phyloP scores from a whole-genome alignment of 148 eudicot species.

The Rhododendron molle region DNA sequence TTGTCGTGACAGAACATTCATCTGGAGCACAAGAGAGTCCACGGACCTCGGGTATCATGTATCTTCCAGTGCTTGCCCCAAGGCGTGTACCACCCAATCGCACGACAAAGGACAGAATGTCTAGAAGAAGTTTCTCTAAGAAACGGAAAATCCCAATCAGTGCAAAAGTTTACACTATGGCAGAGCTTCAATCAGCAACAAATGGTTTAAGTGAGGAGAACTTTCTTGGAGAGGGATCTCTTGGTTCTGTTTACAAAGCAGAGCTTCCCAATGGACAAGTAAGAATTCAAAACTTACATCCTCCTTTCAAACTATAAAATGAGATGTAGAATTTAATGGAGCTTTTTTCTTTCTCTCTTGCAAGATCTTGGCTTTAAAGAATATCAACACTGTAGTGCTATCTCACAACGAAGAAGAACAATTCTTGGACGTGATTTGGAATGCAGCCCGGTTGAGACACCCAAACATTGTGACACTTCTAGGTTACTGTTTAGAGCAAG shows the following conservation, averaged over 20 bases:
- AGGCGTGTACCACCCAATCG: slow-evolving; percentile 37
- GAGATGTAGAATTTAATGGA: background rate
- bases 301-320: background rate
- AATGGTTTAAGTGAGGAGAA: slow-evolving; percentile 62
- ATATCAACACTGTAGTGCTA: slow-evolving; percentile 50
- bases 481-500: slow-evolving; percentile 82
- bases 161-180: slow-evolving; percentile 60
- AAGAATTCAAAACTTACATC: slow-evolving; percentile 13
- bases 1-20: slow-evolving; percentile 24
- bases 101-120: slow-evolving; percentile 27
- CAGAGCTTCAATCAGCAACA: slow-evolving; percentile 78
- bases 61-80: slow-evolving; percentile 48
- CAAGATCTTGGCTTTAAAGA: slow-evolving; percentile 76
- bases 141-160: slow-evolving; percentile 47
- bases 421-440: slow-evolving; percentile 62
- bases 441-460: slow-evolving; percentile 70
- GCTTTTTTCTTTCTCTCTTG: slow-evolving; percentile 14
- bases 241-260: slow-evolving; percentile 90
- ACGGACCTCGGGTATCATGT: slow-evolving; percentile 23
- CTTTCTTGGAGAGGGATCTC: slow-evolving; percentile 91
- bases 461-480: slow-evolving; percentile 66
- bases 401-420: slow-evolving; percentile 80
- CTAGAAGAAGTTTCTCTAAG: slow-evolving; percentile 60
- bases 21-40: slow-evolving; percentile 45
- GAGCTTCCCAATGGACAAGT: slow-evolving; percentile 77